Evolutionary conservation across 1,284 basidiomycete genomes (phyloP).

Genomic region (Bjerkandera adusta): DNA sequence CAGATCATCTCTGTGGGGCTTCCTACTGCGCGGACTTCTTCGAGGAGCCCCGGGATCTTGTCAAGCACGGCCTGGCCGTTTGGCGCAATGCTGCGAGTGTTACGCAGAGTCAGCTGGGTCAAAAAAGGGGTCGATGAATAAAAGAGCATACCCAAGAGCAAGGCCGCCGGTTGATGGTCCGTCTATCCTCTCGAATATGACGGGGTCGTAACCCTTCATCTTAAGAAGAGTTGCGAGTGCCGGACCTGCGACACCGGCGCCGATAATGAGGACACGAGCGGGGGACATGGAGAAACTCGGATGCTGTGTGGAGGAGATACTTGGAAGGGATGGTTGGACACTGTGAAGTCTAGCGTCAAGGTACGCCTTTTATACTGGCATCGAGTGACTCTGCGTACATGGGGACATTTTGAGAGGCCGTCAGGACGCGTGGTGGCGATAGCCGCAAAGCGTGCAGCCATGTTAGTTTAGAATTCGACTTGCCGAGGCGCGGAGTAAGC

Average conservation of each 20-base stretch:
- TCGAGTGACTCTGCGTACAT: no score
- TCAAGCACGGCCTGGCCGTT: constrained; percentile 40
- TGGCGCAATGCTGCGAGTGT: constrained; percentile 35
- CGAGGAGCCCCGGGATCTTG: constrained; percentile 34
- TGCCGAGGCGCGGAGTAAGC: no score
- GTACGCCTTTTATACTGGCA: no score
- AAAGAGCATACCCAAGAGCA: constrained; percentile 33
- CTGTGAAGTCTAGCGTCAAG: no score
- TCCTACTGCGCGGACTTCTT: constrained; percentile 29
- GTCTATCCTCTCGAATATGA: constrained; percentile 40
- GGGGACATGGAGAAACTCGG: constrained; percentile 4
- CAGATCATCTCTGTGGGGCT: constrained; percentile 22
- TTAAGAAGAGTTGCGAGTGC: constrained; percentile 44
- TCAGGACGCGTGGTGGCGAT: no score
- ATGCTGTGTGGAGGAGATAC: no score
- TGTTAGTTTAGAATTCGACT: no score
- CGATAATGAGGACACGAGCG: constrained; percentile 6
- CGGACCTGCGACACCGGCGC: constrained; percentile 41
- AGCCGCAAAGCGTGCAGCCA: no score
- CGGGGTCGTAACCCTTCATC: constrained; percentile 38
- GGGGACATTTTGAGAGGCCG: no score
- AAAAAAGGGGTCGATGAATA: not conserved
- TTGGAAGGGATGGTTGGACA: no score
- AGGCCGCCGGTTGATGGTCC: constrained; percentile 32
- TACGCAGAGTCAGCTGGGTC: no score